Conservation (phyloP, 164 flowering plant genomes). For the Chloranthus sessilifolius region DNA sequence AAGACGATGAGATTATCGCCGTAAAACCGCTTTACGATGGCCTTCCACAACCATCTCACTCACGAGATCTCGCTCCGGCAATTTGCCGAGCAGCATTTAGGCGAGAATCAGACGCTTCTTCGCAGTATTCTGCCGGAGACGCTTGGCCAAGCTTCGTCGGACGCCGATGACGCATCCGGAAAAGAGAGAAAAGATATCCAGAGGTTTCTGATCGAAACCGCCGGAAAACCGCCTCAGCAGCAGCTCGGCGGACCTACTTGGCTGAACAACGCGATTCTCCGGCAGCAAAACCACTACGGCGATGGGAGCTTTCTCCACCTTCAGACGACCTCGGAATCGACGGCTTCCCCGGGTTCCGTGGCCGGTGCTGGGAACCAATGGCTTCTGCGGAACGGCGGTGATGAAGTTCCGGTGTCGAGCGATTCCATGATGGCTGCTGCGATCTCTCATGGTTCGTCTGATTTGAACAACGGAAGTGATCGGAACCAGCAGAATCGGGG, state of each 20-base stretch:
- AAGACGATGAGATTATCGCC: slow-evolving; percentile 3
- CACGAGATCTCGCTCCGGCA: slow-evolving; percentile 44
- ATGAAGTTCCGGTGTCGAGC: slow-evolving; percentile 18
- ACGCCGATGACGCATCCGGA: slow-evolving; percentile 8
- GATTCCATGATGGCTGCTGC: slow-evolving; percentile 23
- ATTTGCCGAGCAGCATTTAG: slow-evolving; percentile 29
- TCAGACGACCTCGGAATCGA: slow-evolving; percentile 31
- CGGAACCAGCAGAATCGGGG: slow-evolving; percentile 3
- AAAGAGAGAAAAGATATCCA: slow-evolving; percentile 16
- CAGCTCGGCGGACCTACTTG: slow-evolving; percentile 37
- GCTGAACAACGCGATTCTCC: slow-evolving; percentile 48
- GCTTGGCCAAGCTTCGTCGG: slow-evolving; percentile 18
- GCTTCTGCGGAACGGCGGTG: slow-evolving; percentile 14
- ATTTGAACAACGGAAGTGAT: slow-evolving; percentile 12
- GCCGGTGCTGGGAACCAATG: slow-evolving; percentile 13
- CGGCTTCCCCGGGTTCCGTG: slow-evolving; percentile 18
- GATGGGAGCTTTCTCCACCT: slow-evolving; percentile 41
- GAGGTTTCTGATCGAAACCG: slow-evolving; percentile 5
- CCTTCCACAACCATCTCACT: slow-evolving; percentile 32
- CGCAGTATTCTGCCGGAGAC: slow-evolving; percentile 19
- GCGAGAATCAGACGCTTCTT: slow-evolving; percentile 16
- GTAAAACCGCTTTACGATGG: slow-evolving; percentile 19
- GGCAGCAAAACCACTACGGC: slow-evolving; percentile 32
- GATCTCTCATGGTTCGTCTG: slow-evolving; percentile 15
- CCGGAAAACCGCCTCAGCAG: slow-evolving; percentile 11